Base-by-base conservation (phyloP, 345 rosid genomes). In the Hypericum perforatum region DNA sequence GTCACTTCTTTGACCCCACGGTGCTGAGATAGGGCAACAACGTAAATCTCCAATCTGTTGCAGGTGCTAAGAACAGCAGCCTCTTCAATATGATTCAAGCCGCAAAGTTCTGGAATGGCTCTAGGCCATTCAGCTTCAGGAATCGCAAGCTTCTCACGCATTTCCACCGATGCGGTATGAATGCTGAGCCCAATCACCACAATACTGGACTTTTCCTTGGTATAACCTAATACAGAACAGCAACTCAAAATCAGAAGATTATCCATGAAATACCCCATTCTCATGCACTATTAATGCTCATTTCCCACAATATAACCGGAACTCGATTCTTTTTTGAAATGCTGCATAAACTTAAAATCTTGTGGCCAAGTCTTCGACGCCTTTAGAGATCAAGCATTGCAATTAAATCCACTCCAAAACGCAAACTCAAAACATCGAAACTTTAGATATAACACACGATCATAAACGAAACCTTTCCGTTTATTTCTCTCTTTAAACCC, bases 11-110 rank as follows among this genome's bases (percentile, higher is more conserved):
- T 76, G 43, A 73, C 81, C 11, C 81, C 81, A 16, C 81, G 78
- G 56, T 76, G 75, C 63, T 76, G 78, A 48, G 81, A 76, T 37
- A 76, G 59, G 16, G 81, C 81, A 13, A 76, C 75, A 40, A 70
- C 78, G 58, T 76, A 76, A 37, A 76, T 70, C 64, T 76, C 81
- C 78, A 76, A 73, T 49, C 81, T 61, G 64, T 76, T 76, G 57
- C 81, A 76, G 45, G 81, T 76, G 62, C 81, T 73, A 45, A 76
- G 81, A 45, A 76, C 75, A 22, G 81, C 81, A 10, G 81, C 78
- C 59, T 76, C 81, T 64, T 76, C 81, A 9, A 92, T 88, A 57
- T 92, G 98, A 73, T 92, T 92, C 75, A 92, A 78, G 58, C 62
- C 63, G 43, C 97, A 92, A 9, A 88, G 70, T 64, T 88, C 97